Base-by-base conservation (phyloP, 2,329 filamentous ascomycete genomes). In the Colletotrichum zoysiae region DNA sequence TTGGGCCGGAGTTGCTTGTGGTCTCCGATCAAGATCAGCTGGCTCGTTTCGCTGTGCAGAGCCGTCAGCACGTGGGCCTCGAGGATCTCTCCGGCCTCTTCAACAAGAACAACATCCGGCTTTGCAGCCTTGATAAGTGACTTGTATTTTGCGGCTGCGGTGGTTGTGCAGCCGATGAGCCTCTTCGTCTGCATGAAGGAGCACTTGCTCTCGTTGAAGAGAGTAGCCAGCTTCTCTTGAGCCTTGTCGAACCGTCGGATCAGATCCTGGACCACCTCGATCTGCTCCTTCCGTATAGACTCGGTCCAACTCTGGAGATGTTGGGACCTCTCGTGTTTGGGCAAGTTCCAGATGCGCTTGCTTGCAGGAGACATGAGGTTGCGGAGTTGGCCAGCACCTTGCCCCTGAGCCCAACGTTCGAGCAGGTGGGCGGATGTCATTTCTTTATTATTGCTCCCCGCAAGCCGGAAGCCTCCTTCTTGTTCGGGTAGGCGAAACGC, bases 21-120 rank as follows among this genome's bases (percentile, higher is more conserved):
- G 65, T 94, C 92, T 0, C 92, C 92, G 14, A 94, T 94, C 2
- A 93, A 78, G 0, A 94, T 86, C 1, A 93, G 77, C 50, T 94
- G 90, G 71, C 92, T 86, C 0, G 88, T 88, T 0, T 84, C 79
- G 0, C 85, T 78, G 0, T 84, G 82, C 67, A 94, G 75, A 0
- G 92, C 87, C 0, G 91, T 87, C 0, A 94, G 78, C 1, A 92
- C 83, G 74, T 94, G 92, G 1, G 86, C 85, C 77, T 94, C 92
- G 0, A 93, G 82, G 4, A 94, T 92, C 74, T 94, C 92, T 1
- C 91, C 92, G 0, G 91, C 92, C 78, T 94, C 92, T 77, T 94
- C 92, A 0, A 93, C 87, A 0, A 95, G 77, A 1, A 93, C 79
- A 3, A 93, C 82, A 1, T 89, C 88, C 0, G 91, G 90, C 0